phyloP scores from a whole-genome alignment of 129 eudicot genomes.

The Gnaphalium uliginosum region DNA sequence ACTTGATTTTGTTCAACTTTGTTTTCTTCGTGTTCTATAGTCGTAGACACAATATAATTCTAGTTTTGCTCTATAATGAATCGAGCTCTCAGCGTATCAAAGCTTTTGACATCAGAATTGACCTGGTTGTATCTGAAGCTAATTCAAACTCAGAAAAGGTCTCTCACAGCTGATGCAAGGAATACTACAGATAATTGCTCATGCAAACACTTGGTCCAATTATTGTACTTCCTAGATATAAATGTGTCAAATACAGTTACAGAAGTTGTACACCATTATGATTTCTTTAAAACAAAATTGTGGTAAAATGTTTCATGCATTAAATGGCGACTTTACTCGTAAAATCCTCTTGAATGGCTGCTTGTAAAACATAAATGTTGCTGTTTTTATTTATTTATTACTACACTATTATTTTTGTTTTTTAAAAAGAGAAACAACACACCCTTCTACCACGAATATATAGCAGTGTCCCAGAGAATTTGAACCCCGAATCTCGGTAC shows the following conservation, averaged over 20 bases:
- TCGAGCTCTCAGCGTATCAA: background rate
- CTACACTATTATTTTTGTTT: too few relatives aligned
- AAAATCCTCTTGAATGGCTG: too few relatives aligned
- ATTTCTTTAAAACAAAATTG: background rate
- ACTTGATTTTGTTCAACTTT: background rate
- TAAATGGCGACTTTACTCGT: too few relatives aligned
- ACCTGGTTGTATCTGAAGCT: background rate
- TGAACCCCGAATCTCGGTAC: too few relatives aligned
- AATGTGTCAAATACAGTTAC: background rate
- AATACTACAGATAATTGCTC: background rate
- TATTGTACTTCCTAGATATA: background rate
- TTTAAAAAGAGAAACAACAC: too few relatives aligned
- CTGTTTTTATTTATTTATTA: too few relatives aligned
- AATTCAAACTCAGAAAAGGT: background rate
- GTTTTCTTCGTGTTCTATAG: slow-evolving; percentile 1
- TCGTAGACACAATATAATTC: background rate
- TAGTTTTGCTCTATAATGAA: background rate
- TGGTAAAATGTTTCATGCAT: too few relatives aligned
- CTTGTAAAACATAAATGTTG: too few relatives aligned
- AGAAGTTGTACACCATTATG: background rate
- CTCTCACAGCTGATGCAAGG: background rate
- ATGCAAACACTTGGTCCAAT: background rate
- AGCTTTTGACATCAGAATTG: background rate
- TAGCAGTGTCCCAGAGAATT: too few relatives aligned
- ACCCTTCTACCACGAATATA: too few relatives aligned